Percentiles rank a stretch among this genome's conserved stretches.
Conservation (phyloP, 768 basidiomycete genomes). For the Phaeolepiota aurea region DNA sequence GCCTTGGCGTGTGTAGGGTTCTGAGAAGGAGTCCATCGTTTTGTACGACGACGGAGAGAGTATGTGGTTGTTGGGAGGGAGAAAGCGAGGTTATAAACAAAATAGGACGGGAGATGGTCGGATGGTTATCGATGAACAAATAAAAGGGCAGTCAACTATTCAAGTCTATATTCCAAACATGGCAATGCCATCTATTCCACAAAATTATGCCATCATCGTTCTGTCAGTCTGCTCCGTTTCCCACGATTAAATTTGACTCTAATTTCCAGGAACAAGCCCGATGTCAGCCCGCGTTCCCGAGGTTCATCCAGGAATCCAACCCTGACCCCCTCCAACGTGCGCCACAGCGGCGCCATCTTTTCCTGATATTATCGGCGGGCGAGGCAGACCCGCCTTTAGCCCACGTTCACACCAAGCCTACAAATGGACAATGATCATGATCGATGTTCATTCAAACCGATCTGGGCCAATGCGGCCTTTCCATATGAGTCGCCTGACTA, state of each 20-base stretch:
- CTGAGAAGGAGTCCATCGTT: conserved; percentile 69
- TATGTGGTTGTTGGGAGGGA: neutral
- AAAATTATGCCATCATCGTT: neutral
- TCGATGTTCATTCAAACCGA: neutral
- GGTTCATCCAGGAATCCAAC: too few species aligned
- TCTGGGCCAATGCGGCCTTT: too few species aligned
- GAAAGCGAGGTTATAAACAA: neutral
- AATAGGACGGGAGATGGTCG: neutral
- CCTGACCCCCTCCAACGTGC: neutral
- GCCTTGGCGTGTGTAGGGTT: conserved; percentile 57
- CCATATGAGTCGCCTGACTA: too few species aligned
- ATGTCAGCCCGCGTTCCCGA: too few species aligned
- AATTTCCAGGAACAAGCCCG: too few species aligned
- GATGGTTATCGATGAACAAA: too few species aligned
- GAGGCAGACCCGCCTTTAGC: too few species aligned
- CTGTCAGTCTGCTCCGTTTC: too few species aligned
- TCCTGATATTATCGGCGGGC: neutral
- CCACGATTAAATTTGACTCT: too few species aligned
- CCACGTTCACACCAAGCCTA: neutral
- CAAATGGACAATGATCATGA: neutral
- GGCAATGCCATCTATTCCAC: neutral
- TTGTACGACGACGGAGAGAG: too few species aligned
- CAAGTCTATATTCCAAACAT: neutral
- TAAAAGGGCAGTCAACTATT: too few species aligned
- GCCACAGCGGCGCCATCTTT: neutral